These are phyloP conservation scores for Leccinum fuscescens DNA, from an alignment of 1,284 basidiomycete genomes.

Conservation along the genomic window DNA sequence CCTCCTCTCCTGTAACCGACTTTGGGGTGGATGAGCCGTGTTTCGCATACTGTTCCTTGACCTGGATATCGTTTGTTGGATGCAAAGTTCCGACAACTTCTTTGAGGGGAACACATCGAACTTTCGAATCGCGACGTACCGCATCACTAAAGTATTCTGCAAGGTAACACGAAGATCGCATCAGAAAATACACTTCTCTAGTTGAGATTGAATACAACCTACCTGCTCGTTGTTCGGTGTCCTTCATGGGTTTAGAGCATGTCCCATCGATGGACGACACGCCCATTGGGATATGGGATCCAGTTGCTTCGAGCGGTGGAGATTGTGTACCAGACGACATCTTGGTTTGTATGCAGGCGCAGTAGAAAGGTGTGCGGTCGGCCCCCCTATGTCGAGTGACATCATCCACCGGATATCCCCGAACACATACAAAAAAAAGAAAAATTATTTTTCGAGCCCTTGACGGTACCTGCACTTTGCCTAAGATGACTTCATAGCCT, in stretches of 20 bases:
- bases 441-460: conserved; percentile 1
- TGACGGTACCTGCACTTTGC: not conserved
- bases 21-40: conserved; percentile 12
- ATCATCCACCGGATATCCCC: conserved; percentile 29
- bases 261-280: conserved; percentile 45
- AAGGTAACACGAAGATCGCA: not conserved
- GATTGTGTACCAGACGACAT: conserved; percentile 42
- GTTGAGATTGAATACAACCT: conserved; percentile 1
- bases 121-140: conserved; percentile 12
- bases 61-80: conserved; percentile 1
- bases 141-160: conserved; percentile 32
- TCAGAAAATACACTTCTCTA: not conserved
- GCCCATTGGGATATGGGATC: conserved; percentile 46
- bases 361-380: not conserved
- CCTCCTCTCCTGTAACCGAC: conserved; percentile 3
- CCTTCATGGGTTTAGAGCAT: conserved; percentile 32
- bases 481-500: not conserved
- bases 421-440: conserved; percentile 21
- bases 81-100: not conserved
- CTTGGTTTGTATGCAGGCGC: conserved; percentile 8
- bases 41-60: conserved; percentile 25
- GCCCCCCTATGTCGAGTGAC: conserved; percentile 21
- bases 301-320: conserved; percentile 51
- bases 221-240: conserved; percentile 33
- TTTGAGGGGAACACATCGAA: not conserved